These are phyloP conservation scores for Pleodorina starrii DNA, from an alignment of 139 green algal species.

Conservation along the genomic window DNA sequence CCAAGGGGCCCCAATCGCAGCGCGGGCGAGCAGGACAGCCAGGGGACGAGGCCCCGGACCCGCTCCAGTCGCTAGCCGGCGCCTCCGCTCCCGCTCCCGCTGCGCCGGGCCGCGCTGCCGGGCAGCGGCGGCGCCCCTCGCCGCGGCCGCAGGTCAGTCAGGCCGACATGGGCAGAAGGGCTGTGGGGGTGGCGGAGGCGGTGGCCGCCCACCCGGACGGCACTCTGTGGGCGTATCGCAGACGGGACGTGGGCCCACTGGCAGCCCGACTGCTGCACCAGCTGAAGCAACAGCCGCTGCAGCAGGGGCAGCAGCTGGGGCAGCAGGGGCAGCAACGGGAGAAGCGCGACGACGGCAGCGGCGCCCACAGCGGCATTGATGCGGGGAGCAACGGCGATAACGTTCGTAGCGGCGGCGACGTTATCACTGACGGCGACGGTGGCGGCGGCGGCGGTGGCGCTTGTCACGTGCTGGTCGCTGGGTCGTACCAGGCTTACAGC, in stretches of 20 bases:
- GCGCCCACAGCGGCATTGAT: not conserved
- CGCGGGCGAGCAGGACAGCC: too few relatives aligned
- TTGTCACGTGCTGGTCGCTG: slow-evolving; percentile 6
- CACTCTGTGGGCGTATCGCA: not conserved
- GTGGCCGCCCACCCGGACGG: slow-evolving; percentile 22
- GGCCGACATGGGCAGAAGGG: too few relatives aligned
- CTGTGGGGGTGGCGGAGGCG: not conserved
- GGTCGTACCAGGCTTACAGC: not conserved
- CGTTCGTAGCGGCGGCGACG: not conserved
- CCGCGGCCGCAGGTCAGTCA: too few relatives aligned
- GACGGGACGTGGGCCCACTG: not conserved
- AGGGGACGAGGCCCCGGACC: too few relatives aligned
- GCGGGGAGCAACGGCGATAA: not conserved
- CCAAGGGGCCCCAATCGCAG: too few relatives aligned
- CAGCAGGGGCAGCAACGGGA: not conserved
- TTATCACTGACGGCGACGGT: too few relatives aligned
- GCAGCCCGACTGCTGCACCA: not conserved
- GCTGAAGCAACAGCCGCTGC: not conserved
- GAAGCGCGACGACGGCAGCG: not conserved
- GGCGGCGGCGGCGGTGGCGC: not conserved
- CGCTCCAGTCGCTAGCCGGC: too few relatives aligned
- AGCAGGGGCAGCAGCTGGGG: not conserved
- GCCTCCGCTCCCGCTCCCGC: too few relatives aligned
- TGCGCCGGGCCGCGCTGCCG: too few relatives aligned
- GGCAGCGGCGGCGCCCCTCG: too few relatives aligned